phyloP scores from a whole-genome alignment of 345 rosid species.

The Rhodomyrtus tomentosa region DNA sequence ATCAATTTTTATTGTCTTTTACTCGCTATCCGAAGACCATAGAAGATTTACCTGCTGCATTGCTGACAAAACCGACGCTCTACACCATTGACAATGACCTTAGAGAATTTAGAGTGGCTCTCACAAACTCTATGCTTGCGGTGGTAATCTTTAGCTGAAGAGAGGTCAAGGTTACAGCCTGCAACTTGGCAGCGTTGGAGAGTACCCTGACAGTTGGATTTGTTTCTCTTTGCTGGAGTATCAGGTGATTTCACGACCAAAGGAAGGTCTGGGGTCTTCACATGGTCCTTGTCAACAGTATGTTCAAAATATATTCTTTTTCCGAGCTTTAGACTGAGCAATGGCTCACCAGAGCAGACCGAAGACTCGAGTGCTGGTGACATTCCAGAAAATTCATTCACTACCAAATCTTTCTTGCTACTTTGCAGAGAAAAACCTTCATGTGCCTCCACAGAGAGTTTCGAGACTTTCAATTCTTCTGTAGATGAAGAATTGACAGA shows the following conservation, averaged over 20 bases:
- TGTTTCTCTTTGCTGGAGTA: slow-evolving; percentile 54
- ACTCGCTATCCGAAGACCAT: background rate
- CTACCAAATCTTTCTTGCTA: slow-evolving; percentile 22
- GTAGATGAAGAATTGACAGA: slow-evolving; percentile 54
- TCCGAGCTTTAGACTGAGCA: slow-evolving; percentile 76
- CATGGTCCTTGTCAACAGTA: slow-evolving; percentile 33
- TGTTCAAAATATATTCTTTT: slow-evolving; percentile 63
- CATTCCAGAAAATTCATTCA: slow-evolving; percentile 8
- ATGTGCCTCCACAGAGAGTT: slow-evolving; percentile 26
- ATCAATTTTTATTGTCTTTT: background rate
- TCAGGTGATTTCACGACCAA: slow-evolving; percentile 22
- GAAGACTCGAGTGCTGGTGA: slow-evolving; percentile 48
- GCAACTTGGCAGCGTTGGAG: slow-evolving; percentile 61
- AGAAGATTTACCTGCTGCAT: slow-evolving; percentile 69
- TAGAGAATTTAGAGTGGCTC: slow-evolving; percentile 68
- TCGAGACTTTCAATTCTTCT: slow-evolving; percentile 36
- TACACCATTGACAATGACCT: slow-evolving; percentile 62
- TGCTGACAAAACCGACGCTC: slow-evolving; percentile 97
- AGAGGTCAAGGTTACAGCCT: slow-evolving; percentile 76
- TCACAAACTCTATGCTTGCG: slow-evolving; percentile 79
- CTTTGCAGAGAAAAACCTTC: slow-evolving; percentile 31
- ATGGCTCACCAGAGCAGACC: slow-evolving; percentile 60
- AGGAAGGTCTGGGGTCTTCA: slow-evolving; percentile 29
- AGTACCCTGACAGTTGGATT: slow-evolving; percentile 30
- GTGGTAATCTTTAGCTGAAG: slow-evolving; percentile 76